Percentiles rank a stretch among this genome's conserved stretches.
Conservation (phyloP, 768 basidiomycete species). For the Tulasnella sp. region DNA sequence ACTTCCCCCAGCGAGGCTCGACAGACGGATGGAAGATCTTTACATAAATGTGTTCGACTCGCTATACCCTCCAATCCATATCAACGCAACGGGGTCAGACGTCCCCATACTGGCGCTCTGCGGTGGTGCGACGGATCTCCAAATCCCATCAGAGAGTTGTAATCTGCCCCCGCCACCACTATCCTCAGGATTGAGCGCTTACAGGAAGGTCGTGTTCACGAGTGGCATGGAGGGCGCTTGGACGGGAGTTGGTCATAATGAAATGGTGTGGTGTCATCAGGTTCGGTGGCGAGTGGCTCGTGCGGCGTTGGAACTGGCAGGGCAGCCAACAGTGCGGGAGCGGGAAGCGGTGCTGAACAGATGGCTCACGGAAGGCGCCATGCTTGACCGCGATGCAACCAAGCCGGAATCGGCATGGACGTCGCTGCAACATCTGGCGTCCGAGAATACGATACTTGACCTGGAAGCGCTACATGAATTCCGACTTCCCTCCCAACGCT, state of each 20-base stretch:
- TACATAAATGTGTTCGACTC: conserved; percentile 26
- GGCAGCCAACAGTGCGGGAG: conserved; percentile 14
- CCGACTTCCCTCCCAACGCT: neutral
- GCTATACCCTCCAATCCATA: neutral
- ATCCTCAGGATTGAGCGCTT: conserved; percentile 23
- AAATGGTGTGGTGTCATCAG: conserved; percentile 99
- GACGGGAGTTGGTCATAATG: conserved; percentile 91
- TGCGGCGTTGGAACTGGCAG: conserved; percentile 56
- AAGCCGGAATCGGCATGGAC: neutral
- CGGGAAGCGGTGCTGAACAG: conserved; percentile 38
- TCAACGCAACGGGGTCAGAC: conserved; percentile 23
- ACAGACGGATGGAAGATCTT: conserved; percentile 75
- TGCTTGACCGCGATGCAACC: neutral
- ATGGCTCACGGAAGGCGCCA: conserved; percentile 38
- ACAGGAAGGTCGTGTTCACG: conserved; percentile 63
- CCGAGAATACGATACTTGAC: neutral
- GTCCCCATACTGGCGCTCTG: conserved; percentile 75
- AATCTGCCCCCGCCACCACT: conserved; percentile 35
- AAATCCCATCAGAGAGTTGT: conserved; percentile 87
- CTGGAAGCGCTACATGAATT: neutral
- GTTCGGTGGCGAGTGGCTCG: conserved; percentile 82
- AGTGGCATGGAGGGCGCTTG: conserved; percentile 83
- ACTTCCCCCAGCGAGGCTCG: conserved; percentile 80
- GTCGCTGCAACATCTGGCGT: neutral
- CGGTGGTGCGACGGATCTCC: conserved; percentile 84